Base-by-base conservation (phyloP, 2,329 filamentous ascomycete species). In the Teratosphaeriaceae sp. region DNA sequence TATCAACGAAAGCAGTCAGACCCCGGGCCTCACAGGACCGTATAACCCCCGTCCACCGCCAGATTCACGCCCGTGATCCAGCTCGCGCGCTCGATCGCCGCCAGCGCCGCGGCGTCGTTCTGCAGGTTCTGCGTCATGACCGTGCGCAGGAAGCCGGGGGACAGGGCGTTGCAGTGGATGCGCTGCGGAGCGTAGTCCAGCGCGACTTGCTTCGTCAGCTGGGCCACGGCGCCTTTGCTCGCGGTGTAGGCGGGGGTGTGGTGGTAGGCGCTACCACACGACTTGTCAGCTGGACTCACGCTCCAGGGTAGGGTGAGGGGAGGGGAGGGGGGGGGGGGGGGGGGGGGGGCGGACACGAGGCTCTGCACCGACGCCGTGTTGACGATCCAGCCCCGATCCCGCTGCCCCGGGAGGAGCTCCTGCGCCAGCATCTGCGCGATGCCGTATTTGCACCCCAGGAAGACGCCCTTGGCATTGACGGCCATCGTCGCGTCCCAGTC, bases 201-300 rank as follows among this genome's bases (percentile, higher is more conserved):
- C 2, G 68, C 67, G n/a, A 70, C 58, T 40, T 66, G 62, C 40
- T 66, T 69, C 6, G 71, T 73, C 34, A 76, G 58, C 31, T 65
- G 59, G 8, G 67, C 58, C 5, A 72, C 69, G 0, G 69, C 72
- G 8, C 66, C 68, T 49, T 75, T 75, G 31, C 62, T 67, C 2
- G 70, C 66, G 41, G 66, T 69, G 50, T 74, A 75, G 15, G 60
- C 58, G 20, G 65, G 36, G 2, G 42, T 44, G 27, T 35, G 24
- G 30, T 30, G 19, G 27, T 38, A 43, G 5, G 41, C 41, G 9
- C 27, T 30, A 16, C 62, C 23, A 26, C 58, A 50, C 15, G 20
- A 12, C 9, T 3, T 15, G 21, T 38, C 21, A 38, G 36, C 23
- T 13, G 23, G 5, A 8, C 8, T 19, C 7, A 5, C 19, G n/a